phyloP scores from a whole-genome alignment of 2,329 filamentous ascomycete species.

The Aspergillus quadrilineatus region DNA sequence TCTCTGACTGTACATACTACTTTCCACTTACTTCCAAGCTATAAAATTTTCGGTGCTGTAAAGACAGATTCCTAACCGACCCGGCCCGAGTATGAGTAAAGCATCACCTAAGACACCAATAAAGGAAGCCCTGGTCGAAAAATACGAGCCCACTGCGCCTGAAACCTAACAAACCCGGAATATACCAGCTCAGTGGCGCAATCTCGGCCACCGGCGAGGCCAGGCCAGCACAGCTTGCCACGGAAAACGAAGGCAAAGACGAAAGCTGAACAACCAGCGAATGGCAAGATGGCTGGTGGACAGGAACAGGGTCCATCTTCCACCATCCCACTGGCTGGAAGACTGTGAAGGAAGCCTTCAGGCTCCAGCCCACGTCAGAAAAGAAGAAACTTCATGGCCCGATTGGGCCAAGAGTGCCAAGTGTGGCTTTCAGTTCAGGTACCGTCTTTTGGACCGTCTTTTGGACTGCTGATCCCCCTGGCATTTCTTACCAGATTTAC shows the following conservation, averaged over 20 bases:
- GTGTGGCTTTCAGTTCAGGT: slow-evolving; percentile 14
- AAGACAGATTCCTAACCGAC: not conserved
- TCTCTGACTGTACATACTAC: not conserved
- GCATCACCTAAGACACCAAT: not conserved
- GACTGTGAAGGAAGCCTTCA: not conserved
- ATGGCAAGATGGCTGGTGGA: not conserved
- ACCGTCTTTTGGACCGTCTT: slow-evolving; percentile 7
- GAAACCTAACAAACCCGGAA: slow-evolving; percentile 8
- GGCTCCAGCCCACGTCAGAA: slow-evolving; percentile 13
- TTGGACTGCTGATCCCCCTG: slow-evolving; percentile 12
- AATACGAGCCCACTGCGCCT: slow-evolving; percentile 2
- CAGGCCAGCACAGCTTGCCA: not conserved
- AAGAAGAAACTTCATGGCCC: not conserved
- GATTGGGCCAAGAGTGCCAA: not conserved
- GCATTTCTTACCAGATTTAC: slow-evolving; percentile 3
- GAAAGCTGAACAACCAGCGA: not conserved
- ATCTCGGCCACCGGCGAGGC: slow-evolving; percentile 3
- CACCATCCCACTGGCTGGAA: not conserved
- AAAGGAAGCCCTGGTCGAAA: not conserved
- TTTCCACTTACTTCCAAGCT: not conserved
- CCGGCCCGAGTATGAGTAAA: not conserved
- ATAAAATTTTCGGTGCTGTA: not conserved
- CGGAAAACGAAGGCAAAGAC: not conserved
- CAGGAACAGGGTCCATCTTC: not conserved
- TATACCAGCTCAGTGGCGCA: slow-evolving; percentile 1